Percentiles rank a stretch among this genome's conserved stretches.
Conservation (phyloP, 2,329 filamentous ascomycete genomes). For the Diaporthe vaccinii region DNA sequence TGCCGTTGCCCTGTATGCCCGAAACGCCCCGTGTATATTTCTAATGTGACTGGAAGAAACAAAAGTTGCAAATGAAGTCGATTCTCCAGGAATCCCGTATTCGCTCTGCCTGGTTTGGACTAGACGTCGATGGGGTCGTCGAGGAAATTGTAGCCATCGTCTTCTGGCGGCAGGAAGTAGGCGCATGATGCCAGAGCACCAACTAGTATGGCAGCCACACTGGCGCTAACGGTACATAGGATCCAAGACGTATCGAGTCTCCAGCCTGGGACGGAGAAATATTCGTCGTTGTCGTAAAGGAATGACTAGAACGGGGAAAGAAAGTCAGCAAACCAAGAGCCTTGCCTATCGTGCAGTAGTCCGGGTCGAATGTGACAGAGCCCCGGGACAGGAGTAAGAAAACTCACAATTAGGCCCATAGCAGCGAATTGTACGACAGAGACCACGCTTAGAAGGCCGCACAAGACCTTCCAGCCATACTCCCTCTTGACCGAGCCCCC, state of each 20-base stretch:
- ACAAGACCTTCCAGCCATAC: slow-evolving; percentile 84
- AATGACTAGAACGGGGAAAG: slow-evolving; percentile 71
- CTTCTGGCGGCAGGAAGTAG: slow-evolving; percentile 78
- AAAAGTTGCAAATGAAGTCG: not conserved
- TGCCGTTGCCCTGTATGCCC: slow-evolving; percentile 39
- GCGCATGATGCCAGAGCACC: slow-evolving; percentile 75
- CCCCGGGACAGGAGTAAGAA: not conserved
- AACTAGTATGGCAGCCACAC: slow-evolving; percentile 65
- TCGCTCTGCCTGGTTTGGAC: not conserved
- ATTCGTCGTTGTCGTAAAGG: slow-evolving; percentile 84
- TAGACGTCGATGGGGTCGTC: slow-evolving; percentile 63
- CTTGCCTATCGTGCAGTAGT: too few relatives aligned
- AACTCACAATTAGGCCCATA: slow-evolving; percentile 85
- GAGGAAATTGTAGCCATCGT: slow-evolving; percentile 83
- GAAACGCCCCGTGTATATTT: slow-evolving; percentile 40
- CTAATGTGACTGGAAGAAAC: slow-evolving; percentile 3
- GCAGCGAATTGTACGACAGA: slow-evolving; percentile 79
- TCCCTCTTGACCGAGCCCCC: slow-evolving; percentile 86
- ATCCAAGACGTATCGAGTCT: slow-evolving; percentile 83
- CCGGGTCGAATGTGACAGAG: not conserved
- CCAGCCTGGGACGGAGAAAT: slow-evolving; percentile 87
- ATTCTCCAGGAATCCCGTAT: slow-evolving; percentile 16
- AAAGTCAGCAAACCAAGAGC: slow-evolving; percentile 30
- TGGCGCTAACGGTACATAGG: slow-evolving; percentile 72
- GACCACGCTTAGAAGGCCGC: slow-evolving; percentile 74